A percentile compares a stretch with the other conserved stretches of the same genome.
phyloP scores from a whole-genome alignment of 75 land plant genomes.

The Larix kaempferi region DNA sequence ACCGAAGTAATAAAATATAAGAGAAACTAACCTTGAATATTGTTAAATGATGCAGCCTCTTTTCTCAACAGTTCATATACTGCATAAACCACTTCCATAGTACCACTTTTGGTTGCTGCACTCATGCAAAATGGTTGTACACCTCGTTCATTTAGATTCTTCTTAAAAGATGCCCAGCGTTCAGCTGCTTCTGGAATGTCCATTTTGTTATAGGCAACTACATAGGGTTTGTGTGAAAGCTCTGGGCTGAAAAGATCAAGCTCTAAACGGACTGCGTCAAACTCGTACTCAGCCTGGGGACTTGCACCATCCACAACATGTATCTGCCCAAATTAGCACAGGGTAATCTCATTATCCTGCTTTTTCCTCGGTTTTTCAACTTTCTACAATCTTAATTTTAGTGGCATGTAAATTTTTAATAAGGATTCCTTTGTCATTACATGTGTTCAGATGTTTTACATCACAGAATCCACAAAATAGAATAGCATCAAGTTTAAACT shows the following conservation, averaged over 20 bases:
- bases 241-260: conserved; percentile 82
- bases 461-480: neutral
- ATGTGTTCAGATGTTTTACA: neutral
- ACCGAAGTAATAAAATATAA: neutral
- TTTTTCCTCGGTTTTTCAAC: neutral
- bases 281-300: conserved; percentile 80
- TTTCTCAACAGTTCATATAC: conserved; percentile 60
- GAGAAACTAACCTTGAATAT: neutral
- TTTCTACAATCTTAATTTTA: neutral
- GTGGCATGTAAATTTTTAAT: neutral
- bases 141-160: conserved; percentile 52
- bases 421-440: too few relatives aligned
- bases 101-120: conserved; percentile 72
- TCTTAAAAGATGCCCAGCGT: conserved; percentile 63
- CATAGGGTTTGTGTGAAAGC: conserved; percentile 71
- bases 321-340: conserved; percentile 36
- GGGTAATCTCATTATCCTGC: neutral
- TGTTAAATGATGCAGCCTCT: conserved; percentile 10
- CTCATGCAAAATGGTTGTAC: conserved; percentile 75
- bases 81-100: conserved; percentile 59
- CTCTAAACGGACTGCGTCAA: conserved; percentile 95
- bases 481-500: neutral
- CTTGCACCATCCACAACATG: conserved; percentile 93
- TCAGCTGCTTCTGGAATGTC: conserved; percentile 91
- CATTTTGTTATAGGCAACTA: conserved; percentile 94